These are phyloP conservation scores for Lichtheimia ramosa DNA, from an alignment of 371 early-diverging fungal species.

Conservation along the genomic window DNA sequence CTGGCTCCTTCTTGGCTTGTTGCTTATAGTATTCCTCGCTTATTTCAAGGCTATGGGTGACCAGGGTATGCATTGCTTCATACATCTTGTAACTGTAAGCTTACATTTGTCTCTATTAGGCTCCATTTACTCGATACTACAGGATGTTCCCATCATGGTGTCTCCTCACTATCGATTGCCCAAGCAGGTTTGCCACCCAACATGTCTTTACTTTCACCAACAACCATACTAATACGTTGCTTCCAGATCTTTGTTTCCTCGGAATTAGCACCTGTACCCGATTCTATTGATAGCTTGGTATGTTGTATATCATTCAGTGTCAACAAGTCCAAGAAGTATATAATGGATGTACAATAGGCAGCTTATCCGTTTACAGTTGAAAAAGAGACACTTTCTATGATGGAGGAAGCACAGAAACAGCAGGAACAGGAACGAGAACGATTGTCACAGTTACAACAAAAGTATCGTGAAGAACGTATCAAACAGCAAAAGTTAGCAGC, in stretches of 20 bases:
- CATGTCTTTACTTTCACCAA: not conserved
- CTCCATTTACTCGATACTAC: slow-evolving; percentile 49
- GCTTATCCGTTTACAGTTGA: slow-evolving; percentile 34
- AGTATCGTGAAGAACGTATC: slow-evolving; percentile 34
- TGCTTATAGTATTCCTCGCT: too few relatives aligned
- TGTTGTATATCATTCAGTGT: too few relatives aligned
- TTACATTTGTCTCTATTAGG: slow-evolving; percentile 15
- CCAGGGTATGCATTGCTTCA: slow-evolving; percentile 10
- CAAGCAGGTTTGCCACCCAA: slow-evolving; percentile 35
- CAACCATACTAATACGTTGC: not conserved
- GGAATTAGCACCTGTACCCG: slow-evolving; percentile 38
- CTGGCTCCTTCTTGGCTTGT: too few relatives aligned
- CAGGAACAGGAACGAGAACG: slow-evolving; percentile 22
- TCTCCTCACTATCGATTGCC: slow-evolving; percentile 51
- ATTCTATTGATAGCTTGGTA: slow-evolving; percentile 39
- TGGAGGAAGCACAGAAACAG: slow-evolving; percentile 21
- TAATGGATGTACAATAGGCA: not conserved
- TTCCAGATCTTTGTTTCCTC: slow-evolving; percentile 29
- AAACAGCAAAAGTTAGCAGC: slow-evolving; percentile 50
- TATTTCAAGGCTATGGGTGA: slow-evolving; percentile 12
- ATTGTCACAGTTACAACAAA: slow-evolving; percentile 22
- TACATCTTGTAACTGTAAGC: not conserved
- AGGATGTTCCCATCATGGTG: slow-evolving; percentile 54
- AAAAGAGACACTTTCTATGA: slow-evolving; percentile 36
- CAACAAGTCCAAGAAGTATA: not conserved